Conservation (phyloP, 148 eudicot species). For the Rhododendron mucronatum region DNA sequence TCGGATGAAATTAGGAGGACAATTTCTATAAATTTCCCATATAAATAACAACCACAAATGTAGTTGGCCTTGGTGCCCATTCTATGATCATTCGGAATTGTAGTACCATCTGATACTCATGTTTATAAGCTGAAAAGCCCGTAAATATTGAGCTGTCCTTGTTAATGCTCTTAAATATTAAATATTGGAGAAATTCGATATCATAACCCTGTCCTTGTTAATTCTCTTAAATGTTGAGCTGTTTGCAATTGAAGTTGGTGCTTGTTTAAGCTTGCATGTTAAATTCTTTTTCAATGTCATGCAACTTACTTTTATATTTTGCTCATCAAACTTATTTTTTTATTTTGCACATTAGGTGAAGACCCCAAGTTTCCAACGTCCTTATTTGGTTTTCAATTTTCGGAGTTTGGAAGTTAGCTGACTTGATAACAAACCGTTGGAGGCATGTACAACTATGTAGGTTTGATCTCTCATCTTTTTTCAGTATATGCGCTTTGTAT, state of each 20-base stretch:
- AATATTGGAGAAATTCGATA: background rate
- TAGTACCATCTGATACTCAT: background rate
- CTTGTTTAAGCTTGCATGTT: background rate
- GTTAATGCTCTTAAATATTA: background rate
- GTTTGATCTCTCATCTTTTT: background rate
- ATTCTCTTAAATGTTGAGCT: background rate
- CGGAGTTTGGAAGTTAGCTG: background rate
- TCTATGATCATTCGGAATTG: too few relatives aligned
- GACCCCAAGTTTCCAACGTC: too few relatives aligned
- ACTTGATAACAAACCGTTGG: background rate
- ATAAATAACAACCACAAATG: too few relatives aligned
- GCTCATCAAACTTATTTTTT: too few relatives aligned
- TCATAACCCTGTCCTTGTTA: background rate
- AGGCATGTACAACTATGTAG: background rate
- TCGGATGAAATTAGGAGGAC: too few relatives aligned
- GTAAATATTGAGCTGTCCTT: background rate
- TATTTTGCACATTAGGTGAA: too few relatives aligned
- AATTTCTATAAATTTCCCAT: too few relatives aligned
- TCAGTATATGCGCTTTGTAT: background rate
- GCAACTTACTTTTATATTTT: background rate
- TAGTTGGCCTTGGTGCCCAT: too few relatives aligned
- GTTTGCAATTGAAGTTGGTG: background rate
- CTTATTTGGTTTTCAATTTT: too few relatives aligned
- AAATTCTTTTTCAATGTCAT: background rate
- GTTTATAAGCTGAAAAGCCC: too few relatives aligned